These are phyloP conservation scores for Globisporangium acanthophoron DNA, from an alignment of 352 stramenopile species.

Conservation along the genomic window DNA sequence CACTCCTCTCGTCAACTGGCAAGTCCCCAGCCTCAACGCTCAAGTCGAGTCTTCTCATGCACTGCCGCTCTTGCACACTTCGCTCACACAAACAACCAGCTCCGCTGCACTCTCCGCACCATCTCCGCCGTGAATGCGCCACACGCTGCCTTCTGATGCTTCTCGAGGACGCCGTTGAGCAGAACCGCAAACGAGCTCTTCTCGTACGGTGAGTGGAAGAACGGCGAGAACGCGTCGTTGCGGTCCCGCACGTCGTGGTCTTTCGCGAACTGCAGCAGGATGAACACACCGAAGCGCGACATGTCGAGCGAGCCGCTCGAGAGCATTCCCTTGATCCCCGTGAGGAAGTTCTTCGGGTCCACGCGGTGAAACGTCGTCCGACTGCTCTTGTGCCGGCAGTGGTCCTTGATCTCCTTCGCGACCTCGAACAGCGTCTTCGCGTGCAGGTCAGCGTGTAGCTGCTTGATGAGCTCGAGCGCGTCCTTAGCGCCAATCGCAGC, in stretches of 20 bases:
- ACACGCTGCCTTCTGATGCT: constrained; percentile 21
- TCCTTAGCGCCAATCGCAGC: constrained; percentile 47
- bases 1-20: too few relatives aligned
- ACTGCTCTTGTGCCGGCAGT: constrained; percentile 66
- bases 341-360: constrained; percentile 33
- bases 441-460: constrained; percentile 62
- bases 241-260: constrained; percentile 22
- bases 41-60: neutral
- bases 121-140: constrained; percentile 43
- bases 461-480: constrained; percentile 41
- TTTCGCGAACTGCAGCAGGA: constrained; percentile 55
- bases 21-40: neutral
- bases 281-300: constrained; percentile 59
- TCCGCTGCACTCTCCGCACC: constrained; percentile 48
- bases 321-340: constrained; percentile 57
- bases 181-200: constrained; percentile 48
- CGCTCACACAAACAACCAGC: constrained; percentile 48
- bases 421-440: constrained; percentile 54
- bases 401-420: constrained; percentile 61
- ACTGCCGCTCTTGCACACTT: neutral
- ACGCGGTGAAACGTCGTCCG: constrained; percentile 44
- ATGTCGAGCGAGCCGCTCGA: constrained; percentile 42
- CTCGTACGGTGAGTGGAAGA: constrained; percentile 58
- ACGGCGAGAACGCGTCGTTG: constrained; percentile 10
- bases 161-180: constrained; percentile 26